phyloP scores from a whole-genome alignment of 768 basidiomycete genomes.

The Lyophyllum decastes region DNA sequence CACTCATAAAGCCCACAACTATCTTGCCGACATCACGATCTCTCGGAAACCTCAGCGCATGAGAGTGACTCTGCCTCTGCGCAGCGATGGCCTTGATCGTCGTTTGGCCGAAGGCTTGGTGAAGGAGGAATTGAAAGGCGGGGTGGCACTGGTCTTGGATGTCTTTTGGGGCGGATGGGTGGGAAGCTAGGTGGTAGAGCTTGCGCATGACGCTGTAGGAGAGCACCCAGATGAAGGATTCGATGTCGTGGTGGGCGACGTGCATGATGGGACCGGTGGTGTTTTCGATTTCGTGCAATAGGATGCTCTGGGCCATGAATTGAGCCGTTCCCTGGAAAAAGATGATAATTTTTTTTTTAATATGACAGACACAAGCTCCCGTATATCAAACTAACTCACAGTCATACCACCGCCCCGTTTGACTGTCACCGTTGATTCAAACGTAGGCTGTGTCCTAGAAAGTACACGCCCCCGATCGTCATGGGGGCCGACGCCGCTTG shows the following conservation, averaged over 20 bases:
- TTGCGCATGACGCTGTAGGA: background rate
- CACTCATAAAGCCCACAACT: background rate
- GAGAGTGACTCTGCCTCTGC: background rate
- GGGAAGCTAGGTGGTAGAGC: background rate
- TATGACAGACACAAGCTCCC: background rate
- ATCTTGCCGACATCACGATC: background rate
- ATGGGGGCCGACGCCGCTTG: background rate
- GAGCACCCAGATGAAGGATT: constrained; percentile 8
- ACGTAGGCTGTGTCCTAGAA: background rate
- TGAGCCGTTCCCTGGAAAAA: background rate
- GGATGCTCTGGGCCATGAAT: background rate
- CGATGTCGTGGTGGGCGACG: constrained; percentile 2
- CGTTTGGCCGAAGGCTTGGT: background rate
- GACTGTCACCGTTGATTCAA: background rate
- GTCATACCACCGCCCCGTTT: background rate
- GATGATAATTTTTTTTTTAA: no score
- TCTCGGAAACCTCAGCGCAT: background rate
- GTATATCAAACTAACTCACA: background rate
- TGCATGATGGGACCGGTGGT: background rate
- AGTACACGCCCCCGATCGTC: background rate
- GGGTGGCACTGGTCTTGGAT: background rate
- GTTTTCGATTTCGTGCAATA: no score
- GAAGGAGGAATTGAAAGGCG: background rate
- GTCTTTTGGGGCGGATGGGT: background rate
- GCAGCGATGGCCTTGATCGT: background rate